phyloP scores from a whole-genome alignment of 208 protist species.

The Leishmania lainsoni region DNA sequence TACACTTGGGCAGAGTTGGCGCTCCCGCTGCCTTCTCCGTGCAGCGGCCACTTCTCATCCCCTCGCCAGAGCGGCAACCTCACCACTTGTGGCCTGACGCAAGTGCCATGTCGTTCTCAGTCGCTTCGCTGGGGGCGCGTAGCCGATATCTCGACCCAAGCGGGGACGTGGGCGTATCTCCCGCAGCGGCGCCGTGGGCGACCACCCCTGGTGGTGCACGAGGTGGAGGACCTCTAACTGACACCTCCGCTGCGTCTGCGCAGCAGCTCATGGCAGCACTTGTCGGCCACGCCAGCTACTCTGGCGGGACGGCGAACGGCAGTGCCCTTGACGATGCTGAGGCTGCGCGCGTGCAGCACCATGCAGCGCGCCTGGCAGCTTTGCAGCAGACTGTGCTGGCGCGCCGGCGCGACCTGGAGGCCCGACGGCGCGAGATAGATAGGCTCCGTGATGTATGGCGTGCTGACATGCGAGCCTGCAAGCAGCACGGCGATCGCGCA shows the following conservation, averaged over 20 bases:
- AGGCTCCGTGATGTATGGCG: conserved; percentile 62
- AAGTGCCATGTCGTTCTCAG: not conserved
- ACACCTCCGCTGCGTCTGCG: not conserved
- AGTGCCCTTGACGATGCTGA: not conserved
- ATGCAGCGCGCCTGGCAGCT: conserved; percentile 20
- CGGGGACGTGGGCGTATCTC: not conserved
- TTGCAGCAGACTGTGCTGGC: conserved; percentile 28
- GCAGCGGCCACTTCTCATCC: not conserved
- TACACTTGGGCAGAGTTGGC: not conserved
- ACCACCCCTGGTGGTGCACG: not conserved
- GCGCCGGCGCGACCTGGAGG: conserved; percentile 36
- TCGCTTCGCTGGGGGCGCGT: not conserved
- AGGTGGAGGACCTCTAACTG: not conserved
- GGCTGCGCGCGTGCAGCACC: not conserved
- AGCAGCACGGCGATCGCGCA: conserved; percentile 28
- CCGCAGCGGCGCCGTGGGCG: not conserved
- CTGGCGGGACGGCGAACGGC: not conserved
- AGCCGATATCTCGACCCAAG: not conserved
- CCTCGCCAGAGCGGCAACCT: not conserved
- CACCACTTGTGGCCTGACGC: not conserved
- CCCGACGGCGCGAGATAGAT: conserved; percentile 37
- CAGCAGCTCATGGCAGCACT: not conserved
- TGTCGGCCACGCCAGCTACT: not conserved
- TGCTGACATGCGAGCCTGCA: conserved; percentile 46
- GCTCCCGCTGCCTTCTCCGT: not conserved